Evolutionary conservation across 225 moss, liverwort and hornwort species (phyloP).

Genomic region (Marchantia paleacea): DNA sequence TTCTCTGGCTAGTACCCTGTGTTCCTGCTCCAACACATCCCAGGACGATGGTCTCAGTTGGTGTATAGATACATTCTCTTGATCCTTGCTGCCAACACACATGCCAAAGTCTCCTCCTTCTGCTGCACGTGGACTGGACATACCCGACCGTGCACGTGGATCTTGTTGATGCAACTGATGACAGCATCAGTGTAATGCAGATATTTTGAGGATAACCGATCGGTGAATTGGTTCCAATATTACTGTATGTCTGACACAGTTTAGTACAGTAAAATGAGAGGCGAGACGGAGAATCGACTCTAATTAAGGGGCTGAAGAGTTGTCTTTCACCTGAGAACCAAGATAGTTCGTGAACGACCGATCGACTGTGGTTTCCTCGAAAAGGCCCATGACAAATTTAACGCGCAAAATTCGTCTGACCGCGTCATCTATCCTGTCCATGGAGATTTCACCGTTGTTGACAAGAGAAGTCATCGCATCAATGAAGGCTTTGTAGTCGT

Average conservation of each 20-base stretch:
- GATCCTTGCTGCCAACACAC: too few species aligned
- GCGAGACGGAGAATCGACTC: too few species aligned
- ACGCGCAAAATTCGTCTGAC: constrained; percentile 59
- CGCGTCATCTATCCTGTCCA: constrained; percentile 55
- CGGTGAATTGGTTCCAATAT: too few species aligned
- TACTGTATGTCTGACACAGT: too few species aligned
- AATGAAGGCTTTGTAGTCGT: constrained; percentile 27
- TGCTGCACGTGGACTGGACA: too few species aligned
- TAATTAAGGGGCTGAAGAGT: neutral
- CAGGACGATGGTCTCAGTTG: constrained; percentile 33
- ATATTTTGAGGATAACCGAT: too few species aligned
- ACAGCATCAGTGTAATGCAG: too few species aligned
- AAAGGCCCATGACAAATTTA: constrained; percentile 53
- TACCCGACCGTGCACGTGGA: too few species aligned
- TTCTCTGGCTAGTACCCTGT: neutral
- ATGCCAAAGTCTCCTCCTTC: too few species aligned
- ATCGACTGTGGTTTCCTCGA: constrained; percentile 51
- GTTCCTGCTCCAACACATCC: constrained; percentile 30
- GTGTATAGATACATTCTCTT: too few species aligned
- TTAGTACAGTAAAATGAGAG: too few species aligned
- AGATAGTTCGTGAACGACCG: constrained; percentile 32
- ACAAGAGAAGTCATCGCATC: constrained; percentile 37
- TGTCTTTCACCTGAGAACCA: constrained; percentile 38
- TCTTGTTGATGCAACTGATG: too few species aligned
- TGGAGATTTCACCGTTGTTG: constrained; percentile 26